phyloP scores from a whole-genome alignment of 2,329 filamentous ascomycete genomes.

The Scorias spongiosa region DNA sequence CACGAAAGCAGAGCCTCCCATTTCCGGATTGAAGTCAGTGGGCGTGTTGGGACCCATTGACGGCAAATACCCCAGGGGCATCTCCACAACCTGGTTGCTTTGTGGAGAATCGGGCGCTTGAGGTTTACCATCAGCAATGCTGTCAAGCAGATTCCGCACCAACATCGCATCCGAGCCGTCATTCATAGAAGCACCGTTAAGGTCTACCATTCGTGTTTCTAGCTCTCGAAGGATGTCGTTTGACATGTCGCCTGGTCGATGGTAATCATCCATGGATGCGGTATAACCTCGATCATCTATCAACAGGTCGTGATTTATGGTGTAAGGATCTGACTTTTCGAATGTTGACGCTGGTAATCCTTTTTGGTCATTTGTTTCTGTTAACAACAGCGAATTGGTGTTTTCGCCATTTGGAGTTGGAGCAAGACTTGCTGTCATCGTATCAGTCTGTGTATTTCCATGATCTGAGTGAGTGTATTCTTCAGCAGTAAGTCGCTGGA shows the following conservation, averaged over 20 bases:
- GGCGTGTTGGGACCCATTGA: slow-evolving; percentile 18
- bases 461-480: not conserved
- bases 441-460: not conserved
- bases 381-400: slow-evolving; percentile 6
- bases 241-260: slow-evolving; percentile 15
- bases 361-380: slow-evolving; percentile 8
- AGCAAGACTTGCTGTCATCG: slow-evolving; percentile 8
- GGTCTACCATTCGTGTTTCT: slow-evolving; percentile 17
- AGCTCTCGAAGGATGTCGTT: slow-evolving; percentile 19
- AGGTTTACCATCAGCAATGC: slow-evolving; percentile 10
- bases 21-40: slow-evolving; percentile 9
- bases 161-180: slow-evolving; percentile 20
- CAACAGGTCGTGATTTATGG: not conserved
- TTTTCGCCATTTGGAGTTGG: slow-evolving; percentile 13
- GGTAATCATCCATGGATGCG: slow-evolving; percentile 16
- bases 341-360: slow-evolving; percentile 9
- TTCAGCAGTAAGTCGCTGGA: not conserved
- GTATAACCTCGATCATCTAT: slow-evolving; percentile 6
- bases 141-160: slow-evolving; percentile 20
- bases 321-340: slow-evolving; percentile 1
- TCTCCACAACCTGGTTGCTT: slow-evolving; percentile 1
- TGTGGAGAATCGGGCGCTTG: slow-evolving; percentile 1
- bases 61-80: not conserved
- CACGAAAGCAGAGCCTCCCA: slow-evolving; percentile 17
- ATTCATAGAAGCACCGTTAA: slow-evolving; percentile 17